Base-by-base conservation (phyloP, 208 protist species). In the Trypanosoma mega region DNA sequence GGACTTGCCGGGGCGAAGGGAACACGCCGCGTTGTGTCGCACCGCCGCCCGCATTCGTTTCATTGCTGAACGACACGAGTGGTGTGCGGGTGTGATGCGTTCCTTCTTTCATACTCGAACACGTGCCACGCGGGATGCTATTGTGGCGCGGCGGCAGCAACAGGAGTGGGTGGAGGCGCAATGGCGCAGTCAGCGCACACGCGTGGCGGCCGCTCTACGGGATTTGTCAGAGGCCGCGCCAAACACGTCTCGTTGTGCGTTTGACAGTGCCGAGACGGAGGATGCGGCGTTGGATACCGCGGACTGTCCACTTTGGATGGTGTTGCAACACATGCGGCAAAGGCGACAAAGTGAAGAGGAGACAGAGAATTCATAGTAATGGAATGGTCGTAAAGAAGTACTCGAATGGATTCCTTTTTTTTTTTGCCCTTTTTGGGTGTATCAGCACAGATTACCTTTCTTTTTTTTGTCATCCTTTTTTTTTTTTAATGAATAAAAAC, bases 401-500 rank as follows among this genome's bases (percentile, higher is more conserved):
- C 34, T 16, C 34, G 6, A 12, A 12, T 16, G 12, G 34, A 39
- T 39, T 12, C 34, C 12, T 6, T 39, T 39, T 39, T 16, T 39
- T 39, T 39, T 39, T 39, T 39, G 6, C 12, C 12, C 6, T 39
- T 39, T 39, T 39, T 39, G 34, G 12, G 12, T 39, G 8, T 39
- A 12, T 39, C 8, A 39, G 12, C 12, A 16, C 6, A 16, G 12
- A 39, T 39, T 39, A 39, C 34, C 6, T 16, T 39, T 39, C 34
- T 39, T 12, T 39, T 12, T 39, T 39, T 39, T 39, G 6, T 39
- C 12, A 39, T 30, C 33, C 33, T 54, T 62, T 49, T 45, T 63
- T 31, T 5, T 50, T 50, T 6, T 14, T 6, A 24, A 31, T n/a
- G 23, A 30, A 24, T 14, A 50, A 30, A 24, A 50, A n/a, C n/a